phyloP scores from a whole-genome alignment of 768 basidiomycete species.

The Lepiota subincarnata region DNA sequence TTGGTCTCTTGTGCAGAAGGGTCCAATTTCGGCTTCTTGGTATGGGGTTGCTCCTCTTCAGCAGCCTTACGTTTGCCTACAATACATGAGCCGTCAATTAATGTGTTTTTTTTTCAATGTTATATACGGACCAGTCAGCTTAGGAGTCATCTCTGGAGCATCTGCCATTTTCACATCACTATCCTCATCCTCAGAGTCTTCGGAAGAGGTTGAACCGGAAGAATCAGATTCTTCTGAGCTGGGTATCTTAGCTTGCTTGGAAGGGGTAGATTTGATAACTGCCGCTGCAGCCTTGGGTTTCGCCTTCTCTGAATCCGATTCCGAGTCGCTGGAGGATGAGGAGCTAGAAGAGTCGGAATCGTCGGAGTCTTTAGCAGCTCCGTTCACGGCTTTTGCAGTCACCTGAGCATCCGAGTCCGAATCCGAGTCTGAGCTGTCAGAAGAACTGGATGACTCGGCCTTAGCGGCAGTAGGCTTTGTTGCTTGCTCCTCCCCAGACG shows the following conservation, averaged over 20 bases:
- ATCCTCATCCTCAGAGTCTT: constrained; percentile 35
- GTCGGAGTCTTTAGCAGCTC: constrained; percentile 21
- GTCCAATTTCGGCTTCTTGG: constrained; percentile 81
- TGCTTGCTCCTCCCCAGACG: constrained; percentile 14
- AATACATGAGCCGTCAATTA: constrained; percentile 7
- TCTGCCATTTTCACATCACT: constrained; percentile 62
- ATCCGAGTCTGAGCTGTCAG: constrained; percentile 20
- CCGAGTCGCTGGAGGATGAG: constrained; percentile 25
- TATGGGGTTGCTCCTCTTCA: constrained; percentile 48
- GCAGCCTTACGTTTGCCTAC: constrained; percentile 82
- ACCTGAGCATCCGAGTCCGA: constrained; percentile 16
- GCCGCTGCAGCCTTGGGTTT: constrained; percentile 13
- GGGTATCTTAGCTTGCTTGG: constrained; percentile 26
- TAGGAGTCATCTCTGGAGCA: constrained; percentile 27
- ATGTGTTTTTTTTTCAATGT: too few relatives aligned
- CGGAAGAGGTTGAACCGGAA: constrained; percentile 23
- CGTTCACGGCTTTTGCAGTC: constrained; percentile 17
- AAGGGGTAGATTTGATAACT: constrained; percentile 12
- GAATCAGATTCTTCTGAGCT: constrained; percentile 16
- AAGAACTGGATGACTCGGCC: constrained; percentile 16
- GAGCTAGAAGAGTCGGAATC: constrained; percentile 21
- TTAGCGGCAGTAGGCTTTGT: constrained; percentile 6
- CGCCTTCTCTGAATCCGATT: constrained; percentile 22
- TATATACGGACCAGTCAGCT: constrained; percentile 29
- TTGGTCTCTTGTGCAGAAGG: constrained; percentile 48